Evolutionary conservation across 352 stramenopile genomes (phyloP), one percentile per base, ranked within the genome.

Genomic region (Blastocystis hominis): DNA sequence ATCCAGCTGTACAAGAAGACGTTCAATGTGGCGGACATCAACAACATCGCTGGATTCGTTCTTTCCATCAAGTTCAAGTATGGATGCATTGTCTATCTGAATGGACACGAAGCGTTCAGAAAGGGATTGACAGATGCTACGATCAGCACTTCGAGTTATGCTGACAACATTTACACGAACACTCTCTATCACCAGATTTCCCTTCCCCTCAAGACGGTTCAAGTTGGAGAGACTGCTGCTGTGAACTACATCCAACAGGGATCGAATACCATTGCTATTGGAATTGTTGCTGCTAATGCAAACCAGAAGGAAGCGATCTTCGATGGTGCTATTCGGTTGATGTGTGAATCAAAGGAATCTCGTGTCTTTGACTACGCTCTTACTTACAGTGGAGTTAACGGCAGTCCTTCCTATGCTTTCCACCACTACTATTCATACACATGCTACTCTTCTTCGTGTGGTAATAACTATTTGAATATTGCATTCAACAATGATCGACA

Each of bases 1-100:
- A 78, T 78, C 53, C 68, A 78, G 42, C 10, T 78, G 68, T 78
- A 78, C 42, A 78, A 78, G 40, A 13, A 50, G 9, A 78, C 47
- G 3, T n/a, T 78, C 34, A 61, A 0, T n/a, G n/a, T 78, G 24
- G 3, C 1, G 20, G 59, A 40, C 0, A 36, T 75, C 5, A 56
- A 34, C 13, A n/a, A 69, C 9, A 20, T 75, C 2, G 75, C 56
- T 0, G 62, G 56, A 3, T 53, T 70, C 42, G 75, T 75, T 7
- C 24, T 86, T 20, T 75, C 56, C 24, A 36, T 86, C 4, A 36
- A 44, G 15, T 69, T 59, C 2, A 72, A 59, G 6, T 86, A 86
- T 10, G 75, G 75, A 13, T 86, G 75, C 13, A 7, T 86, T 1
- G 15, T 86, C 9, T 86, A 86, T 36, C 10, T 75, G 56, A 86